These are phyloP conservation scores for Cystofilobasidium bisporidii DNA, from an alignment of 768 basidiomycete genomes.

Conservation along the genomic window DNA sequence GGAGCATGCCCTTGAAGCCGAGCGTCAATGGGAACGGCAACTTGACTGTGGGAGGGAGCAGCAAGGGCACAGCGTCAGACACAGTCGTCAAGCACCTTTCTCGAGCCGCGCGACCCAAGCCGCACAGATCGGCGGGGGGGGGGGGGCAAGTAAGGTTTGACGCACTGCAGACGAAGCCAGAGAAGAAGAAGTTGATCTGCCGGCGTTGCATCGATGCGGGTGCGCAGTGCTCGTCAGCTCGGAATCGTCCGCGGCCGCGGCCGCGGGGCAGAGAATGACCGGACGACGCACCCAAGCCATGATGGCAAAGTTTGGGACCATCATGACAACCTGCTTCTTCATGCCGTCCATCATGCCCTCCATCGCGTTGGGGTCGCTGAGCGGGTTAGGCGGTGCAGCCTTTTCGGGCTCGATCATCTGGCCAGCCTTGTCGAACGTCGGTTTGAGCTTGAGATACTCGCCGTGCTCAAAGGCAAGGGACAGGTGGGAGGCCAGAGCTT, in stretches of 20 bases:
- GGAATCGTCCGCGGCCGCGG: no score
- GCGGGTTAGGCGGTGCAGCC: slow-evolving; percentile 58
- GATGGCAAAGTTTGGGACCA: slow-evolving; percentile 69
- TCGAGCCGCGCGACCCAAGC: no score
- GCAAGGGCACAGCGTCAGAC: slow-evolving; percentile 3
- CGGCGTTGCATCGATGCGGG: neutral
- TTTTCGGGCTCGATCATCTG: slow-evolving; percentile 40
- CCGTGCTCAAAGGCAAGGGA: slow-evolving; percentile 44
- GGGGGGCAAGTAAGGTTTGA: slow-evolving; percentile 31
- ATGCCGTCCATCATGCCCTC: slow-evolving; percentile 98
- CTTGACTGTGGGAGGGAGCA: slow-evolving; percentile 56
- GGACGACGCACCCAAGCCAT: slow-evolving; percentile 72
- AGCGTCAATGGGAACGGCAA: slow-evolving; percentile 92
- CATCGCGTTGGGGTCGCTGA: slow-evolving; percentile 84
- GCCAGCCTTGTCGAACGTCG: slow-evolving; percentile 43
- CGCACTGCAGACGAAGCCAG: slow-evolving; percentile 94
- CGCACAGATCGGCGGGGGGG: no score
- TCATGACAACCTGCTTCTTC: slow-evolving; percentile 88
- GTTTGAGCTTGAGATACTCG: slow-evolving; percentile 74
- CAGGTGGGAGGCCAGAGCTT: slow-evolving; percentile 37
- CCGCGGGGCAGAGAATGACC: no score
- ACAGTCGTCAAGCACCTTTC: slow-evolving; percentile 1
- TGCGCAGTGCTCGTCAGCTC: no score
- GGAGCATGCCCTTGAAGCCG: slow-evolving; percentile 96
- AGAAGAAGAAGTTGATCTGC: slow-evolving; percentile 95